Evolutionary conservation across 2,329 filamentous ascomycete genomes (phyloP).

Genomic region (Spiromastix sp.): DNA sequence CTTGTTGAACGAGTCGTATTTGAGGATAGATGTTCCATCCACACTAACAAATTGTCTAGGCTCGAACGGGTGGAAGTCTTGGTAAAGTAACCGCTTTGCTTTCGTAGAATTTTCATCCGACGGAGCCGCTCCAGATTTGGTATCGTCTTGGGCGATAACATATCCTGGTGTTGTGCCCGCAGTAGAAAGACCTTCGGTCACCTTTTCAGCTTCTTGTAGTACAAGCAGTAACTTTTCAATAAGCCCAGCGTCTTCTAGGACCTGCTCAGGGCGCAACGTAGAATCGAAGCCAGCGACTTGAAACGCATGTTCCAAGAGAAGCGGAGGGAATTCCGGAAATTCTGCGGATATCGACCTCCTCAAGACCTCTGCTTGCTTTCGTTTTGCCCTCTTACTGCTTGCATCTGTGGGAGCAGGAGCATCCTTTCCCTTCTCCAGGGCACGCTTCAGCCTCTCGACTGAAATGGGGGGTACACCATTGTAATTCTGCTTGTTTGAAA

Average conservation of each 20-base stretch:
- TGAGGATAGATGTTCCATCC: constrained; percentile 54
- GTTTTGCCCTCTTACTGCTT: constrained; percentile 54
- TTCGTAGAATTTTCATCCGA: constrained; percentile 30
- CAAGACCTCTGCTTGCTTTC: constrained; percentile 64
- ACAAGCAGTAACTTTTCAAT: constrained; percentile 58
- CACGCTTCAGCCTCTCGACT: constrained; percentile 57
- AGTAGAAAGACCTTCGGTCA: constrained; percentile 59
- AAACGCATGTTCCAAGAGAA: constrained; percentile 79
- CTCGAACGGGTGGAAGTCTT: constrained; percentile 90
- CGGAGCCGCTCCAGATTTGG: constrained; percentile 23
- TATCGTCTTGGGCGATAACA: constrained; percentile 63
- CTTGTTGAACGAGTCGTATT: constrained; percentile 79
- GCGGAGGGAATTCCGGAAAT: constrained; percentile 80
- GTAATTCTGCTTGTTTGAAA: constrained; percentile 78
- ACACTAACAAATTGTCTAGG: constrained; percentile 69
- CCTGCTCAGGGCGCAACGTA: constrained; percentile 53
- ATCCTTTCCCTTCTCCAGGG: constrained; percentile 53
- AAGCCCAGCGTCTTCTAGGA: constrained; percentile 55
- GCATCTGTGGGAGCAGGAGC: constrained; percentile 18
- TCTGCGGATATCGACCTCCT: constrained; percentile 71
- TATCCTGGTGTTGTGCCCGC: constrained; percentile 64
- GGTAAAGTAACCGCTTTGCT: constrained; percentile 54
- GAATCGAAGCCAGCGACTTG: constrained; percentile 60
- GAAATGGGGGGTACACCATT: constrained; percentile 64
- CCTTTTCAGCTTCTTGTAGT: constrained; percentile 58